phyloP scores from a whole-genome alignment of 306 rosid genomes.

The Lupinus albus region DNA sequence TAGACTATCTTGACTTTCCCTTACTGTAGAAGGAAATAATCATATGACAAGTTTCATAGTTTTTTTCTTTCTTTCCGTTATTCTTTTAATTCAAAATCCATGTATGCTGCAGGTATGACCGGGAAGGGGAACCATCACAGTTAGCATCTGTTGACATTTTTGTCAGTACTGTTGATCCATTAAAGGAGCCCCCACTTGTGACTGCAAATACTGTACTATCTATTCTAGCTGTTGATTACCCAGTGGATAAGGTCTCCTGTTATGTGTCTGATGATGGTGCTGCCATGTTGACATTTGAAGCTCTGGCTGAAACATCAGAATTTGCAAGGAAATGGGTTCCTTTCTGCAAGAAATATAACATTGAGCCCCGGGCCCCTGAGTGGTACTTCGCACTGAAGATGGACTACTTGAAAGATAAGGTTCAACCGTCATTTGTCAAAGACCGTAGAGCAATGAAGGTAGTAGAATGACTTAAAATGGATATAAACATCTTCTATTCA shows the following conservation, averaged over 20 bases:
- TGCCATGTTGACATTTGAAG: conserved; percentile 90
- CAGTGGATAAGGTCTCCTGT: conserved; percentile 90
- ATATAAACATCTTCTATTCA: neutral
- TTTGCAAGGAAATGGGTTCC: conserved; percentile 92
- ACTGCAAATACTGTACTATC: conserved; percentile 91
- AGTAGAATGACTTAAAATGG: conserved; percentile 32
- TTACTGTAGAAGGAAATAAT: conserved; percentile 7
- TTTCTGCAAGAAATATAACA: conserved; percentile 71
- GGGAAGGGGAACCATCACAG: conserved; percentile 86
- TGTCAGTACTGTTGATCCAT: conserved; percentile 94
- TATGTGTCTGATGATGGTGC: conserved; percentile 95
- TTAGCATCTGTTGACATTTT: conserved; percentile 88
- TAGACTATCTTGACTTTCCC: neutral
- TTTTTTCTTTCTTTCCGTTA: conserved; percentile 11
- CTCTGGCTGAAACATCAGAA: conserved; percentile 81
- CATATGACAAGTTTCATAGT: conserved; percentile 22
- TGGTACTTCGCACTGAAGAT: conserved; percentile 85
- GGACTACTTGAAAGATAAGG: conserved; percentile 90
- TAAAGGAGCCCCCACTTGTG: conserved; percentile 92
- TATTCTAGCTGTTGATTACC: conserved; percentile 88
- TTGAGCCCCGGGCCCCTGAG: conserved; percentile 92
- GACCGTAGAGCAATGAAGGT: conserved; percentile 96
- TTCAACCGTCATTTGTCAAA: conserved; percentile 84
- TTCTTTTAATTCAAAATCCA: conserved; percentile 17
- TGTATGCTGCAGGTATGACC: conserved; percentile 72